These are phyloP conservation scores for Cladophialophora immunda DNA, from an alignment of 2,329 filamentous ascomycete species.

Conservation along the genomic window DNA sequence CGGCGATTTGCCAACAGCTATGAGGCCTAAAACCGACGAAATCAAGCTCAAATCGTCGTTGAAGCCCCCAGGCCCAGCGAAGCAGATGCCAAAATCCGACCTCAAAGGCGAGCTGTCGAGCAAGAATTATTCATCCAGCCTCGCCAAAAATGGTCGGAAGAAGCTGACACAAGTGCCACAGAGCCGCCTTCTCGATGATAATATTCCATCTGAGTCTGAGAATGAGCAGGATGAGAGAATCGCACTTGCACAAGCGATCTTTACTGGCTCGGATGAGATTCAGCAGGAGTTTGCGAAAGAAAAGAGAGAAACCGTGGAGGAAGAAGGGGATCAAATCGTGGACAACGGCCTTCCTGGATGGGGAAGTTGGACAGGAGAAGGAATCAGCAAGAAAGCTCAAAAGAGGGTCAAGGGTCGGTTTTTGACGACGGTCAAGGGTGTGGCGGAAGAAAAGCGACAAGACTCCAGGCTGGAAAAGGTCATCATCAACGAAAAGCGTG, in stretches of 20 bases:
- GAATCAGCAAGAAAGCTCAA: constrained; percentile 73
- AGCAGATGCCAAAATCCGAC: not conserved
- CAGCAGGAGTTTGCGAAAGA: constrained; percentile 81
- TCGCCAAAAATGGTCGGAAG: not conserved
- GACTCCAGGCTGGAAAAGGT: constrained; percentile 84
- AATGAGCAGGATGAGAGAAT: constrained; percentile 57
- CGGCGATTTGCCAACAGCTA: constrained; percentile 11
- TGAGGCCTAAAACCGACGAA: not conserved
- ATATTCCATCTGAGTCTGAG: constrained; percentile 40
- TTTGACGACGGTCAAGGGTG: constrained; percentile 65
- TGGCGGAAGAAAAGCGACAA: constrained; percentile 78
- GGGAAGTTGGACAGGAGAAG: constrained; percentile 90
- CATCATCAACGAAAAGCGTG: constrained; percentile 89
- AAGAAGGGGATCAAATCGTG: constrained; percentile 82
- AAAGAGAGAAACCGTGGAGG: constrained; percentile 74
- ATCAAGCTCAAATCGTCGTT: not conserved
- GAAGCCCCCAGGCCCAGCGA: not conserved
- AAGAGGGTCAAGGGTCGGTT: constrained; percentile 63
- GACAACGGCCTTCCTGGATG: constrained; percentile 91
- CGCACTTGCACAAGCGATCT: constrained; percentile 80
- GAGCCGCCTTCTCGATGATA: constrained; percentile 32
- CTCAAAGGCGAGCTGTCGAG: not conserved
- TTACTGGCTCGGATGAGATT: constrained; percentile 73
- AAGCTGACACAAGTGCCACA: constrained; percentile 39
- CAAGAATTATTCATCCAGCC: not conserved